phyloP scores from a whole-genome alignment of 2,329 filamentous ascomycete species.

The Orbilia javanica region DNA sequence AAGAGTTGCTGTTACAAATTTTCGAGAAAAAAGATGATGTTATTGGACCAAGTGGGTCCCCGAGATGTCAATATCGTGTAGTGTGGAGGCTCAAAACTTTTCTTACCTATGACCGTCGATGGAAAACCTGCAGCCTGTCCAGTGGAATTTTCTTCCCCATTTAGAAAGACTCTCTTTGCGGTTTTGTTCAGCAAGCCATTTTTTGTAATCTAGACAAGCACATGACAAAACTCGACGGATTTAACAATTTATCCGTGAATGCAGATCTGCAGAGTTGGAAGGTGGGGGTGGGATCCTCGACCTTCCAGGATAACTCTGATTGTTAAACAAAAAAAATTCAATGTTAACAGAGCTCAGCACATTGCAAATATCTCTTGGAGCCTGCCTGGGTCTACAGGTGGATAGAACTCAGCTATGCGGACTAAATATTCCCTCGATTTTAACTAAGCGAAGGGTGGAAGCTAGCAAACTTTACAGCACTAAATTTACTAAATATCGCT shows the following conservation, averaged over 20 bases:
- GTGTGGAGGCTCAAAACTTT: neutral
- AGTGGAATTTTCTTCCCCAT: neutral
- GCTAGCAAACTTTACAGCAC: no score
- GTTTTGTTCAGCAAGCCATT: neutral
- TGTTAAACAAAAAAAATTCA: no score
- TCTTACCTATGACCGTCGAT: neutral
- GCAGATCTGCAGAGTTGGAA: neutral
- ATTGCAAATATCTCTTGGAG: no score
- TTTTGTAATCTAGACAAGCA: neutral
- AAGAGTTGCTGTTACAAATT: neutral
- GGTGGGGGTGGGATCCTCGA: neutral
- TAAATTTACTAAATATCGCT: neutral
- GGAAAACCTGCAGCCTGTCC: neutral
- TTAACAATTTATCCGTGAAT: neutral
- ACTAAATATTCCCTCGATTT: no score
- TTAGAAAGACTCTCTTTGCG: neutral
- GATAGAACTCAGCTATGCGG: no score
- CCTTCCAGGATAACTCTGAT: no score
- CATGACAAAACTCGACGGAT: neutral
- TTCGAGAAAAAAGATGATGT: neutral
- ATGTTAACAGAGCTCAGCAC: no score
- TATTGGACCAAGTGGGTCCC: slow-evolving; percentile 1
- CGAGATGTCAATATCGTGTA: neutral
- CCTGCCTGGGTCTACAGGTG: no score
- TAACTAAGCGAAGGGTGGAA: neutral